Conservation (phyloP, 75 land plant genomes). For the Ceratopteris richardii region DNA sequence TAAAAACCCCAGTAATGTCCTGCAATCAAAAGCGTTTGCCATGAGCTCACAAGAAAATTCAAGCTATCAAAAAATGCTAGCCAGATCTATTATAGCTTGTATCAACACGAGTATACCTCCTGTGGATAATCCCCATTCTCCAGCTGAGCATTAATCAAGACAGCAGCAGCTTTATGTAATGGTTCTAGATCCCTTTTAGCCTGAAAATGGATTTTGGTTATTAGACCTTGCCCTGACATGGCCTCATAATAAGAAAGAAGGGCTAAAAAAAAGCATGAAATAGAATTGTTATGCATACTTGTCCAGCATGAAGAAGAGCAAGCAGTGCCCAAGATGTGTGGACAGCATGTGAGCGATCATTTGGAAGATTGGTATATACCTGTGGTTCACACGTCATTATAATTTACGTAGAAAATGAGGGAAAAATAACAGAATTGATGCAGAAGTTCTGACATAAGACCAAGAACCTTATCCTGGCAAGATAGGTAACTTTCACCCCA, state of each 20-base stretch:
- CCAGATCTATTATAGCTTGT: too few relatives aligned
- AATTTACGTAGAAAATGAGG: too few relatives aligned
- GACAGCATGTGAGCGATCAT: conserved; percentile 36
- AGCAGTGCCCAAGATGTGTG: conserved; percentile 76
- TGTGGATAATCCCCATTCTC: conserved; percentile 80
- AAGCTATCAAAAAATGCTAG: too few relatives aligned
- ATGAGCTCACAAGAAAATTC: too few relatives aligned
- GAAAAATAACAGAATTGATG: too few relatives aligned
- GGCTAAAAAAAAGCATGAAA: too few relatives aligned
- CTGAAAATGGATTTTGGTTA: too few relatives aligned
- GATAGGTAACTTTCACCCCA: conserved; percentile 96
- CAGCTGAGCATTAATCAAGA: conserved; percentile 56
- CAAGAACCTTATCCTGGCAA: conserved; percentile 70
- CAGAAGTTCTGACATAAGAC: neutral
- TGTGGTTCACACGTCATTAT: too few relatives aligned
- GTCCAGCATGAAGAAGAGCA: conserved; percentile 51
- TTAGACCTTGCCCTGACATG: too few relatives aligned
- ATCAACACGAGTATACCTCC: conserved; percentile 59
- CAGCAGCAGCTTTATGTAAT: conserved; percentile 51
- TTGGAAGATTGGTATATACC: conserved; percentile 63
- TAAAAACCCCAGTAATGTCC: conserved; percentile 78
- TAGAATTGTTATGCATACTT: too few relatives aligned
- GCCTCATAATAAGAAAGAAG: too few relatives aligned
- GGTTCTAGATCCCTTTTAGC: conserved; percentile 51
- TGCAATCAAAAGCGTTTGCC: conserved; percentile 31